These are phyloP conservation scores for Aspergillus spinulosporus DNA, from an alignment of 2,329 filamentous ascomycete species.

Conservation along the genomic window DNA sequence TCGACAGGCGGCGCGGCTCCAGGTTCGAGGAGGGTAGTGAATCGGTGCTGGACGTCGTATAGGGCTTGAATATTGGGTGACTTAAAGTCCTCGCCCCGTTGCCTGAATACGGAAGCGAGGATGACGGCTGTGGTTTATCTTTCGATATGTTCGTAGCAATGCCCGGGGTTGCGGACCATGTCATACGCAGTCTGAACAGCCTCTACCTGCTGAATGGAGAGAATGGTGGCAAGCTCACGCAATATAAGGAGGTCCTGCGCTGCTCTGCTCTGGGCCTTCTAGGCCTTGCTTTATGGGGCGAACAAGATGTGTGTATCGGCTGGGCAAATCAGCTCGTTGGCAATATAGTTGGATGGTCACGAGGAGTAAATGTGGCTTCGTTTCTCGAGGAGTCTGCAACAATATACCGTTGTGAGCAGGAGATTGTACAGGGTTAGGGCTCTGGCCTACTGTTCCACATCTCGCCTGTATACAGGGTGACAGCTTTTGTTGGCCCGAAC, in stretches of 20 bases:
- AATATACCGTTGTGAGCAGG: neutral
- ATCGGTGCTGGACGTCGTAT: constrained; percentile 4
- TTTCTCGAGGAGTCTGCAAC: constrained; percentile 6
- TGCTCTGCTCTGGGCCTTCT: constrained; percentile 1
- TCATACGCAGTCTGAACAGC: constrained; percentile 3
- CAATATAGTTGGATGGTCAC: constrained; percentile 5
- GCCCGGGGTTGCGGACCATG: neutral
- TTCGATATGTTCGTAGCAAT: constrained; percentile 4
- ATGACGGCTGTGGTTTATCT: constrained; percentile 7
- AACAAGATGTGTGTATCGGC: constrained; percentile 8
- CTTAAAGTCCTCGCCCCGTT: neutral
- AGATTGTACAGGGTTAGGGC: neutral
- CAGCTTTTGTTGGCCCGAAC: constrained; percentile 4
- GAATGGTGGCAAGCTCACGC: neutral
- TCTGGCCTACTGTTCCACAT: neutral
- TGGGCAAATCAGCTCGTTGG: constrained; percentile 8
- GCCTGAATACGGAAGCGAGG: constrained; percentile 1
- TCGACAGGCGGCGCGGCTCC: constrained; percentile 7
- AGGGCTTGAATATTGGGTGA: constrained; percentile 1
- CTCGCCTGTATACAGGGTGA: neutral
- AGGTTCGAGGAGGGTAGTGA: neutral
- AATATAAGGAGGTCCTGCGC: constrained; percentile 3
- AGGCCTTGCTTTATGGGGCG: neutral
- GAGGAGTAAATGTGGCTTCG: constrained; percentile 10
- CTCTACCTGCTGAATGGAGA: constrained; percentile 5